Evolutionary conservation across 2,329 filamentous ascomycete genomes (phyloP).

Genomic region (Nigrospora oryzae): DNA sequence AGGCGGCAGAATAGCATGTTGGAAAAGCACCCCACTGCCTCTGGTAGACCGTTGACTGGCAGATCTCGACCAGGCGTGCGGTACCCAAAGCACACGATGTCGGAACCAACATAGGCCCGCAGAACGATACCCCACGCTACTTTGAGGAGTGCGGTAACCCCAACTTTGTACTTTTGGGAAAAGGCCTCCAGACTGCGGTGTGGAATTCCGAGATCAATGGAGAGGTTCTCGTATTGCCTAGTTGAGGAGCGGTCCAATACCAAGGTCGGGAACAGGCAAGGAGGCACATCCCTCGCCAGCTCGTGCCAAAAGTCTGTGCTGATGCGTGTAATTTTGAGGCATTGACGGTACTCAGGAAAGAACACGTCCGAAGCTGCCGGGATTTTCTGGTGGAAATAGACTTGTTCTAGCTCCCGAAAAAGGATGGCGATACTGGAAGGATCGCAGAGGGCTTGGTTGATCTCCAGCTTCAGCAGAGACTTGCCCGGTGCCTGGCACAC

Average conservation of each 20-base stretch:
- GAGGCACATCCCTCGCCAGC: constrained; percentile 24
- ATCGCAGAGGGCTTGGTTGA: constrained; percentile 43
- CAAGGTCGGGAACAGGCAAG: constrained; percentile 38
- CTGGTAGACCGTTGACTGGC: constrained; percentile 27
- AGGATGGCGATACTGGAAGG: constrained; percentile 34
- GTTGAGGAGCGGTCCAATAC: constrained; percentile 11
- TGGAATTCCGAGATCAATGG: constrained; percentile 31
- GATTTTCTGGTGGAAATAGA: constrained; percentile 29
- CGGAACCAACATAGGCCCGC: constrained; percentile 42
- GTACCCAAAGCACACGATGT: constrained; percentile 47
- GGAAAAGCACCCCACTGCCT: constrained; percentile 37
- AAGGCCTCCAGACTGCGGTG: constrained; percentile 34
- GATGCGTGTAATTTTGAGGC: constrained; percentile 5
- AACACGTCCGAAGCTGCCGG: constrained; percentile 24
- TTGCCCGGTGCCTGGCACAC: constrained; percentile 35
- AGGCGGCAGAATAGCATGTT: constrained; percentile 16
- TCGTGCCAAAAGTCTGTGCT: constrained; percentile 38
- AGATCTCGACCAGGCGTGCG: constrained; percentile 35
- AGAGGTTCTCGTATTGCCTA: constrained; percentile 22
- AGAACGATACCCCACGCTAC: constrained; percentile 53
- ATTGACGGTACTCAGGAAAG: constrained; percentile 29
- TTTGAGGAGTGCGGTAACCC: constrained; percentile 41
- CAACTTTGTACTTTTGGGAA: constrained; percentile 28
- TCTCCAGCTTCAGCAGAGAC: constrained; percentile 40
- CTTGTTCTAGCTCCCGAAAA: constrained; percentile 35